Evolutionary conservation across 352 stramenopile genomes (phyloP).

Genomic region (Pythium apleroticum): DNA sequence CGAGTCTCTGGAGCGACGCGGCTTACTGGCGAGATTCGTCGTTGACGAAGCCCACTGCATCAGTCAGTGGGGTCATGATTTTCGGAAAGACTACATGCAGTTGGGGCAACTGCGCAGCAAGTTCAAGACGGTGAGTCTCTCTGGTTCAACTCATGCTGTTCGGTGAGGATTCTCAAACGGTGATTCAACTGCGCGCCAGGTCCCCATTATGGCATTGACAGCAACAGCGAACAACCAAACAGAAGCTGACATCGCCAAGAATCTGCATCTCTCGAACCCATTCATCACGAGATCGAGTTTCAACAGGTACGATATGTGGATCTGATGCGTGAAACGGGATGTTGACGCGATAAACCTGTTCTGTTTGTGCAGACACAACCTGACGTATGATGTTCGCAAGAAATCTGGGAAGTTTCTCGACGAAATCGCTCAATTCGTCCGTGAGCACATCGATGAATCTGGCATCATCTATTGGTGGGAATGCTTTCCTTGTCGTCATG

Average conservation of each 20-base stretch:
- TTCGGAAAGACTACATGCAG: constrained; percentile 97
- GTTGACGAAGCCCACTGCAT: constrained; percentile 98
- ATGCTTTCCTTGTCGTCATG: not conserved
- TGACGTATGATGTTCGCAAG: constrained; percentile 84
- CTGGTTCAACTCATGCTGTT: not conserved
- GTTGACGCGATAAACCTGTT: not conserved
- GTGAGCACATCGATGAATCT: constrained; percentile 82
- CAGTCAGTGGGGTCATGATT: constrained; percentile 99
- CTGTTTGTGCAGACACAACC: constrained; percentile 50
- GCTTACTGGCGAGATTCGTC: constrained; percentile 95
- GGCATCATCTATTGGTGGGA: constrained; percentile 87
- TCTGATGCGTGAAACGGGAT: not conserved
- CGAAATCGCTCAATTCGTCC: constrained; percentile 77
- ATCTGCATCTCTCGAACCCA: constrained; percentile 66
- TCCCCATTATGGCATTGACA: constrained; percentile 88
- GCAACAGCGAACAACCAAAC: constrained; percentile 86
- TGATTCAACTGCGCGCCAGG: constrained; percentile 32
- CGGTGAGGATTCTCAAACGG: not conserved
- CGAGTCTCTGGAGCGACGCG: constrained; percentile 68
- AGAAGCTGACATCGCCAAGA: constrained; percentile 80
- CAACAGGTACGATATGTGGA: constrained; percentile 51
- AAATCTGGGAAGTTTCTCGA: constrained; percentile 81
- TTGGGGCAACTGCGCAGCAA: constrained; percentile 90
- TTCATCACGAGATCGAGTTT: constrained; percentile 86
- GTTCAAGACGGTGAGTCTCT: constrained; percentile 87